Conservation (phyloP, 1,284 basidiomycete species). For the Mycena citricolor region DNA sequence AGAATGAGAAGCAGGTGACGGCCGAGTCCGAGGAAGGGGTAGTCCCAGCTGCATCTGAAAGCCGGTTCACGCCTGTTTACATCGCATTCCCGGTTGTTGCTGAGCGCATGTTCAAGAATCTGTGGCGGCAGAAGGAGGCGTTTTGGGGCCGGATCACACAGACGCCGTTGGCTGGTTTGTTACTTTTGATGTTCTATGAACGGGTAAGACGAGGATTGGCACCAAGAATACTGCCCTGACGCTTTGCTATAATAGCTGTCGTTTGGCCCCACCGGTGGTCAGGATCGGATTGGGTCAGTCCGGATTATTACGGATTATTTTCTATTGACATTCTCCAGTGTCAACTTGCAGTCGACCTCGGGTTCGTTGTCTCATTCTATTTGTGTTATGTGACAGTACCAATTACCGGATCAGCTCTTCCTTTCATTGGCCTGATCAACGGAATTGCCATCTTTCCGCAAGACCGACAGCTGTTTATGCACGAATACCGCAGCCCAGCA, state of each 20-base stretch:
- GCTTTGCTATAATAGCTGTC: constrained; percentile 6
- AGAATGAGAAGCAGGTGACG: too few relatives aligned
- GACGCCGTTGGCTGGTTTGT: constrained; percentile 12
- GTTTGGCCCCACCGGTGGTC: constrained; percentile 21
- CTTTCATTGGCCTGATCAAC: constrained; percentile 21
- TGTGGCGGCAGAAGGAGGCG: constrained; percentile 21
- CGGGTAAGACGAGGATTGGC: constrained; percentile 3
- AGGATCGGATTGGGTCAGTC: constrained; percentile 23
- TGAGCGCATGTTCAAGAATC: constrained; percentile 22
- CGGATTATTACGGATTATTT: background rate
- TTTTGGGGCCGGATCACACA: constrained; percentile 22
- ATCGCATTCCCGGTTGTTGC: constrained; percentile 22
- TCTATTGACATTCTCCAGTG: constrained; percentile 2
- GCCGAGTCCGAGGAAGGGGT: constrained; percentile 9
- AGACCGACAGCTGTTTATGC: constrained; percentile 23
- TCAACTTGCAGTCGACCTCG: constrained; percentile 19
- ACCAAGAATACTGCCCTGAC: background rate
- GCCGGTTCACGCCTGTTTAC: constrained; percentile 20
- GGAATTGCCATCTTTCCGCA: constrained; percentile 23
- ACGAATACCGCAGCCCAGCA: constrained; percentile 22
- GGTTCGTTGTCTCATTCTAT: background rate
- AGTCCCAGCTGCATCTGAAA: constrained; percentile 7
- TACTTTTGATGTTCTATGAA: constrained; percentile 22
- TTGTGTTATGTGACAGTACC: background rate
- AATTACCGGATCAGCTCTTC: constrained; percentile 10